Conservation (phyloP, 768 basidiomycete genomes). For the Macrocybe gigantea region DNA sequence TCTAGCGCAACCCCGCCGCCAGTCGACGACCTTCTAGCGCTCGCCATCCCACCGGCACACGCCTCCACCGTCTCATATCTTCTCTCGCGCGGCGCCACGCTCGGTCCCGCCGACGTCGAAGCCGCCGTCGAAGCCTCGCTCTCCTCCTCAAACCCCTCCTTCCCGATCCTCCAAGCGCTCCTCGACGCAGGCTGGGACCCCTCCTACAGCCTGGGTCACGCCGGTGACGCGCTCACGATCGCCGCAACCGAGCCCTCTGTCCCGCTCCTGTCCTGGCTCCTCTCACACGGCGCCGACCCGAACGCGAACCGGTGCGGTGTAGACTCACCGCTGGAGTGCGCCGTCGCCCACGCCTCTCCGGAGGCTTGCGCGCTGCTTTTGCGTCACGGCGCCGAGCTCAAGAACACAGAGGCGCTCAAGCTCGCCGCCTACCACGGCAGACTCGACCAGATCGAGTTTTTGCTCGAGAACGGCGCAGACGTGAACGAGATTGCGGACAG, state of each 20-base stretch:
- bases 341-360: slow-evolving; percentile 4
- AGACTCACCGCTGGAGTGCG: slow-evolving; percentile 7
- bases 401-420: slow-evolving; percentile 10
- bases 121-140: slow-evolving; percentile 1
- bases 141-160: not conserved
- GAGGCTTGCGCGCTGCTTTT: slow-evolving; percentile 1
- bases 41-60: not conserved
- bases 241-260: not conserved
- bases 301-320: slow-evolving; percentile 1
- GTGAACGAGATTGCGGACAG: slow-evolving; percentile 11
- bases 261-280: slow-evolving; percentile 4
- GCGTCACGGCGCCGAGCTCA: slow-evolving; percentile 7
- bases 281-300: slow-evolving; percentile 8
- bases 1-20: too few relatives aligned
- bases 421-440: slow-evolving; percentile 10
- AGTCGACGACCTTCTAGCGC: too few relatives aligned
- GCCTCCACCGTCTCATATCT: slow-evolving; percentile 6
- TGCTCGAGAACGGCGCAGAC: slow-evolving; percentile 10
- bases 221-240: slow-evolving; percentile 8
- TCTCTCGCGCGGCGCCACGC: slow-evolving; percentile 3
- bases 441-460: slow-evolving; percentile 7
- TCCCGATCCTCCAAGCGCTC: slow-evolving; percentile 7
- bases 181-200: slow-evolving; percentile 8
- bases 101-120: slow-evolving; percentile 3
- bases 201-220: slow-evolving; percentile 7